Conservation (phyloP, 306 rosid genomes). For the Trifolium repens region DNA sequence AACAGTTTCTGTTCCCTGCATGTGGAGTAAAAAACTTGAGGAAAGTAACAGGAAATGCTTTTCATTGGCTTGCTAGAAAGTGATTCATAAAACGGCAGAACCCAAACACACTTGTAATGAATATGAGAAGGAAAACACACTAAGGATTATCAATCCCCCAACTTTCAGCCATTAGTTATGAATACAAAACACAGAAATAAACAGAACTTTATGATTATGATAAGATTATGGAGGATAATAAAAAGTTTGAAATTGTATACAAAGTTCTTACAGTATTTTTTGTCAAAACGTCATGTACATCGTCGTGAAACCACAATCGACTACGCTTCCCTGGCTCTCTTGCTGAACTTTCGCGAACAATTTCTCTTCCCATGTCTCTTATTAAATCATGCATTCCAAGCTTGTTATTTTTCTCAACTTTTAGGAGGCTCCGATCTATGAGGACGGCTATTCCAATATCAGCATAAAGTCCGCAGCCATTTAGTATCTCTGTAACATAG, state of each 20-base stretch:
- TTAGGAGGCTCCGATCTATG: not conserved
- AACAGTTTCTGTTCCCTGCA: conserved; percentile 39
- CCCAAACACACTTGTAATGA: not conserved
- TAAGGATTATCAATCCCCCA: not conserved
- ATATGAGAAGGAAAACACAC: not conserved
- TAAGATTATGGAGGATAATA: not conserved
- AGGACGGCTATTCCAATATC: conserved; percentile 4
- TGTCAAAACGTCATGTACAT: not conserved
- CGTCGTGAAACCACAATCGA: not conserved
- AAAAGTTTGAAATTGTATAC: not conserved
- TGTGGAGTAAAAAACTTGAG: not conserved
- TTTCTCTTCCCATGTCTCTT: conserved; percentile 14
- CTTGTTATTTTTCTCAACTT: conserved; percentile 6
- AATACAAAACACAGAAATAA: not conserved
- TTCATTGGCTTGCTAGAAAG: not conserved
- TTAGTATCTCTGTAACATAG: conserved; percentile 9
- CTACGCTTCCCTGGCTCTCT: conserved; percentile 11
- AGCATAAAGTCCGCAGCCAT: conserved; percentile 1
- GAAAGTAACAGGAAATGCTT: not conserved
- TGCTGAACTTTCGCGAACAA: not conserved
- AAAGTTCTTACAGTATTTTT: not conserved
- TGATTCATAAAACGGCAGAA: not conserved
- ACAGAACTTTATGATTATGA: not conserved
- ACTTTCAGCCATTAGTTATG: not conserved
- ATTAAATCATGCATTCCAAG: not conserved